Evolutionary conservation across 164 flowering plant species (phyloP).

Genomic region (Stephania japonica): DNA sequence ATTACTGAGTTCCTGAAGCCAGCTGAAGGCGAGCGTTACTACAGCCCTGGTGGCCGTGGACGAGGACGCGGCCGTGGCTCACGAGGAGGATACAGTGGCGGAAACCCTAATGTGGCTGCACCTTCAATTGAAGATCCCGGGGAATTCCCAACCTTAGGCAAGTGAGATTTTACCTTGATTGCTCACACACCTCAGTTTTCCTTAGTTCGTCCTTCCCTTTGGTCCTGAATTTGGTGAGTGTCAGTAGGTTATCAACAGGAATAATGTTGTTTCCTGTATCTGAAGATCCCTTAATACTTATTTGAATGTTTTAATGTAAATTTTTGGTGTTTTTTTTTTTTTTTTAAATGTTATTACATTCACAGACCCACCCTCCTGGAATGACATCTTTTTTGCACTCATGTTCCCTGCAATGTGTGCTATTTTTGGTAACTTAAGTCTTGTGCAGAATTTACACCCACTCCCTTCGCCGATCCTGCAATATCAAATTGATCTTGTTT

Average conservation of each 20-base stretch:
- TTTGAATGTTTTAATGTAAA: slow-evolving; percentile 28
- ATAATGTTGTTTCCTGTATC: slow-evolving; percentile 34
- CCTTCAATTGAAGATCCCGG: slow-evolving; percentile 45
- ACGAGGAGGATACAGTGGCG: slow-evolving; percentile 58
- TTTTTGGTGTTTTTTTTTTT: slow-evolving; percentile 19
- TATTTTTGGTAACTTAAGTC: neutral
- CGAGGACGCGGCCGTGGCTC: slow-evolving; percentile 79
- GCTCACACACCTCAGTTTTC: neutral
- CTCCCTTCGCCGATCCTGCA: too few species aligned
- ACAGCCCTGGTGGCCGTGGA: slow-evolving; percentile 60
- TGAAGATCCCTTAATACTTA: slow-evolving; percentile 14
- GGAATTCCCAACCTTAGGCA: slow-evolving; percentile 61
- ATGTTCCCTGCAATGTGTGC: neutral
- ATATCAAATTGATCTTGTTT: too few species aligned
- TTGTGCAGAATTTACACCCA: too few species aligned
- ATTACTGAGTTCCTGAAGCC: slow-evolving; percentile 91
- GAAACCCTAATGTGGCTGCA: slow-evolving; percentile 23
- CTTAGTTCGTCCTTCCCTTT: slow-evolving; percentile 9
- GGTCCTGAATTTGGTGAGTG: slow-evolving; percentile 16
- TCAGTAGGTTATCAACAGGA: slow-evolving; percentile 21
- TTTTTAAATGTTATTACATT: neutral
- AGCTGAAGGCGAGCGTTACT: slow-evolving; percentile 64
- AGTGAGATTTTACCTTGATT: slow-evolving; percentile 28
- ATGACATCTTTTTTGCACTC: neutral
- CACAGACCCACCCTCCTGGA: neutral